These are phyloP conservation scores for Candida sp. DNA, from an alignment of 1,139 yeast species.

Conservation along the genomic window DNA sequence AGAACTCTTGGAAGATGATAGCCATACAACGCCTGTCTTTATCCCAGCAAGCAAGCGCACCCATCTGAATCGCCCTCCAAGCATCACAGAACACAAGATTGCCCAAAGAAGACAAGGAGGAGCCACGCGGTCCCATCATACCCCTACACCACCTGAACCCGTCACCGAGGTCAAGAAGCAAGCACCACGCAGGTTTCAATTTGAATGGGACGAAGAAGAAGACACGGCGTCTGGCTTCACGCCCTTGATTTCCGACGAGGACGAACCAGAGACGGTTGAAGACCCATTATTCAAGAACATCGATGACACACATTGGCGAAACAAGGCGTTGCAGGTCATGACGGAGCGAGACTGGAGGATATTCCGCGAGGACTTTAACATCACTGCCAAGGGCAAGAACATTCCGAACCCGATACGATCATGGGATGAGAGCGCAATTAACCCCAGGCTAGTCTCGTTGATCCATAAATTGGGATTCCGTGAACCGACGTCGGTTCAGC, in stretches of 20 bases:
- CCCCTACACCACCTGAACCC: slow-evolving; percentile 7
- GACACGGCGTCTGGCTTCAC: slow-evolving; percentile 58
- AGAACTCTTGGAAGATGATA: slow-evolving; percentile 38
- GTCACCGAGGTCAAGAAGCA: slow-evolving; percentile 8
- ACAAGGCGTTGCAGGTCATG: slow-evolving; percentile 70
- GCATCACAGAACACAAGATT: not conserved
- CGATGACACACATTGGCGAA: slow-evolving; percentile 66
- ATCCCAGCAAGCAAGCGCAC: slow-evolving; percentile 53
- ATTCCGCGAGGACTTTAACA: slow-evolving; percentile 77
- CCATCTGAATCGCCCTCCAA: slow-evolving; percentile 19
- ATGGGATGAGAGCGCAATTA: slow-evolving; percentile 67
- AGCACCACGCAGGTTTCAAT: slow-evolving; percentile 43
- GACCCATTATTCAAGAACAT: slow-evolving; percentile 15
- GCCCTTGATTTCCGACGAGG: slow-evolving; percentile 39
- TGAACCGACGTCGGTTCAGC: slow-evolving; percentile 88
- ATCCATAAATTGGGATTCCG: slow-evolving; percentile 47
- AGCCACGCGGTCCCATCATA: slow-evolving; percentile 4
- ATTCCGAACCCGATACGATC: slow-evolving; percentile 65
- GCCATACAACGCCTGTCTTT: slow-evolving; percentile 39
- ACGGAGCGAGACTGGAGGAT: slow-evolving; percentile 89
- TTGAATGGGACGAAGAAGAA: slow-evolving; percentile 72
- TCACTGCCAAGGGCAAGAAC: slow-evolving; percentile 58
- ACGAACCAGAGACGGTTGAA: slow-evolving; percentile 19
- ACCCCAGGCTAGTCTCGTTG: slow-evolving; percentile 35
- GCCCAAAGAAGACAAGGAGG: slow-evolving; percentile 1